A percentile compares a stretch with the other conserved stretches of the same genome.
Conservation (phyloP, 73 alveolate species). For the Durusdinium trenchii region DNA sequence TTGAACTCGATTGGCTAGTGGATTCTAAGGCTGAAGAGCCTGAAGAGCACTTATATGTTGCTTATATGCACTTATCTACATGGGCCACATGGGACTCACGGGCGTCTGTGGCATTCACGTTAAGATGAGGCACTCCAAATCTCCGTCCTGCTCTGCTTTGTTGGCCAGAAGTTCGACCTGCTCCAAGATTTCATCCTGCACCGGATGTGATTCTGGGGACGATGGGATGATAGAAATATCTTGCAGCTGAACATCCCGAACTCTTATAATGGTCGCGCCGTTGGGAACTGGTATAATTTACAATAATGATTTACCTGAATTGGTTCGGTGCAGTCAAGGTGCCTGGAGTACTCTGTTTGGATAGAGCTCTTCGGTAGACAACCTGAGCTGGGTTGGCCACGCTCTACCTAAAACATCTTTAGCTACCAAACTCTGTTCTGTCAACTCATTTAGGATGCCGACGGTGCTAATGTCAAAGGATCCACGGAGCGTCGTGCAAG, state of each 20-base stretch:
- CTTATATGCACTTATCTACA: background rate
- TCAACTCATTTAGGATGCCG: background rate
- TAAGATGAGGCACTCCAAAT: background rate
- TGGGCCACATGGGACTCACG: background rate
- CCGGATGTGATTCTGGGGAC: background rate
- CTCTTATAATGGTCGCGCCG: background rate
- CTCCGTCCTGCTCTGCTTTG: slow-evolving; percentile 69
- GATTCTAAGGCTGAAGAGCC: background rate
- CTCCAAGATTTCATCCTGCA: slow-evolving; percentile 72
- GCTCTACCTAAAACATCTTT: background rate
- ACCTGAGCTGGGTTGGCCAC: slow-evolving; percentile 16
- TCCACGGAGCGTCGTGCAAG: slow-evolving; percentile 91
- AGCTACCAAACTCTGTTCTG: background rate
- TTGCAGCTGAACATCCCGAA: background rate
- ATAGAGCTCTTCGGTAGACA: slow-evolving; percentile 37
- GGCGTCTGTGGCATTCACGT: background rate
- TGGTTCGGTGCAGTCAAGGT: background rate
- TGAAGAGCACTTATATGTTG: background rate
- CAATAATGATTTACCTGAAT: background rate
- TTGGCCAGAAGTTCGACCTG: slow-evolving; percentile 36
- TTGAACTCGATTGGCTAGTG: background rate
- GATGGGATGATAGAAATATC: background rate
- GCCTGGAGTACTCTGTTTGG: slow-evolving; percentile 92
- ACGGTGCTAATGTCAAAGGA: slow-evolving; percentile 90
- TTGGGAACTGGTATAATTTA: background rate